Conservation (phyloP, 164 flowering plant species). For the Cinnamomum chago region DNA sequence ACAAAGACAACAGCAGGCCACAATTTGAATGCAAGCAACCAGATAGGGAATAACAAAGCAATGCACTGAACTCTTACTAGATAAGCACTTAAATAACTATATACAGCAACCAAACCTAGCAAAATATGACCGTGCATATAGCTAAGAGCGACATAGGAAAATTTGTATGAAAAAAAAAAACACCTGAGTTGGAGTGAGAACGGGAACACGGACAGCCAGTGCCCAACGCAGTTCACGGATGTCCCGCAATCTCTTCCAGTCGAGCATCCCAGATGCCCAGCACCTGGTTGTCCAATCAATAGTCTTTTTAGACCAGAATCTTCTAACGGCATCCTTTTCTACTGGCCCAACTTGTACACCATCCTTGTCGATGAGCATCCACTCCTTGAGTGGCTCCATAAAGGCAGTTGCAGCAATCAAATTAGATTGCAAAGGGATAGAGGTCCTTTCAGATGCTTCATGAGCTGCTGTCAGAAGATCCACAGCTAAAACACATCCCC, state of each 20-base stretch:
- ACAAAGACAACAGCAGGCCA: not conserved
- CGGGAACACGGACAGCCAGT: constrained; percentile 78
- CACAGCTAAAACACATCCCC: constrained; percentile 96
- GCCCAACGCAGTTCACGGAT: constrained; percentile 99
- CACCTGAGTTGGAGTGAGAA: constrained; percentile 91
- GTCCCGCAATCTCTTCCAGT: constrained; percentile 93
- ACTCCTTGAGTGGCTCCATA: constrained; percentile 96
- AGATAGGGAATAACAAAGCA: not conserved
- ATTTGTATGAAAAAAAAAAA: no score
- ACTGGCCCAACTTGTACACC: constrained; percentile 86
- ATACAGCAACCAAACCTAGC: no score
- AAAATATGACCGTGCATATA: not conserved
- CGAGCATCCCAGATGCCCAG: constrained; percentile 95
- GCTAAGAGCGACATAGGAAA: not conserved
- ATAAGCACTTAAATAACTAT: no score
- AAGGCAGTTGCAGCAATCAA: constrained; percentile 96
- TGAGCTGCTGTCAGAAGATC: constrained; percentile 90
- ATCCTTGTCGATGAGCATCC: constrained; percentile 83
- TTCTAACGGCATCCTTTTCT: constrained; percentile 94
- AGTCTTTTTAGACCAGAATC: constrained; percentile 88
- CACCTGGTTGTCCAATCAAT: constrained; percentile 92
- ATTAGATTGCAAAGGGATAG: constrained; percentile 96
- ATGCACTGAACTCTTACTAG: not conserved
- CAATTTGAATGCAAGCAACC: not conserved
- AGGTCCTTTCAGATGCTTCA: constrained; percentile 93